Conservation (phyloP, 495 filamentous ascomycete genomes). For the Echria macrotheca region DNA sequence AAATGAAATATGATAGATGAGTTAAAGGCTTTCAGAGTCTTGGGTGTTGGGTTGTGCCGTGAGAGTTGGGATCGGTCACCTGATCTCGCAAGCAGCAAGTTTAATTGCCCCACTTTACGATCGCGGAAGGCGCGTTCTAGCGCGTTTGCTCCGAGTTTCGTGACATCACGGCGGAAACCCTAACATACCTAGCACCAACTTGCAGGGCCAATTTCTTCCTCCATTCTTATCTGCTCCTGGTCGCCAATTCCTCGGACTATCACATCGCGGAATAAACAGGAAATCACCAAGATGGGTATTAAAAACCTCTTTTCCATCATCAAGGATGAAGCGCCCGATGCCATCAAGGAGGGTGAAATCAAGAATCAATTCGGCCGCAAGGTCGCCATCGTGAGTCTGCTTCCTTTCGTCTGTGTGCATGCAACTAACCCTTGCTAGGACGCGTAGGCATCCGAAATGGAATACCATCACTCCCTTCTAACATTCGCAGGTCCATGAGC, state of each 20-base stretch:
- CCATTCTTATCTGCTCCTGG: too few species aligned
- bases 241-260: too few species aligned
- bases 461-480: too few species aligned
- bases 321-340: conserved; percentile 84
- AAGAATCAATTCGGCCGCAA: conserved; percentile 98
- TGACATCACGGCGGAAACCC: conserved; percentile 24
- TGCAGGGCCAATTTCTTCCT: too few species aligned
- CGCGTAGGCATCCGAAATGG: conserved; percentile 56
- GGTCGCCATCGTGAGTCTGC: conserved; percentile 77
- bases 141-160: conserved; percentile 13
- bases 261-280: too few species aligned
- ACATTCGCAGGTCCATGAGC: conserved; percentile 79
- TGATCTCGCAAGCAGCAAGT: too few species aligned
- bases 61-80: too few species aligned
- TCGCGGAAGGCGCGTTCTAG: conserved; percentile 20
- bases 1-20: too few species aligned
- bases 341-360: conserved; percentile 94
- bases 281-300: conserved; percentile 69
- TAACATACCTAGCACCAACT: not conserved
- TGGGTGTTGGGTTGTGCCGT: too few species aligned
- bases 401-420: not conserved
- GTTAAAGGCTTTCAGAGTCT: too few species aligned
- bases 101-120: conserved; percentile 23
- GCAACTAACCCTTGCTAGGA: conserved; percentile 49
- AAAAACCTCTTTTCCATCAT: conserved; percentile 85